Evolutionary conservation across 2,329 filamentous ascomycete species (phyloP).

Genomic region (Penicillium hesseltinei): DNA sequence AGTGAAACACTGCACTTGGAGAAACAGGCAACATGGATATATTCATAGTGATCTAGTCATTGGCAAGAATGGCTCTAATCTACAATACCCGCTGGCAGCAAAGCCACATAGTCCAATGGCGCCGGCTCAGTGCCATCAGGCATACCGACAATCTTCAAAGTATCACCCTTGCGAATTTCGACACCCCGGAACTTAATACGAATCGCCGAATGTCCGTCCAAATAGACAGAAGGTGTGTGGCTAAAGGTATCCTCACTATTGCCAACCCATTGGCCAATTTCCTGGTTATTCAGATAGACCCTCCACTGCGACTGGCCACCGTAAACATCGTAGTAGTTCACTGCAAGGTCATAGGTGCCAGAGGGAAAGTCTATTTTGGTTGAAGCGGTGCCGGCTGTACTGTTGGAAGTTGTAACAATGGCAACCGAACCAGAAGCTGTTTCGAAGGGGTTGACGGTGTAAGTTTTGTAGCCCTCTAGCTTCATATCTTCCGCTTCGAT

Average conservation of each 20-base stretch:
- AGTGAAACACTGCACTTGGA: neutral
- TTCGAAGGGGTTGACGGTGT: conserved; percentile 58
- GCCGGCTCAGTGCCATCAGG: conserved; percentile 63
- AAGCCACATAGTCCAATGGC: conserved; percentile 64
- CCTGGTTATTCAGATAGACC: conserved; percentile 53
- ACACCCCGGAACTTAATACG: conserved; percentile 59
- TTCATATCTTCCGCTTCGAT: conserved; percentile 68
- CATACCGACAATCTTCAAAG: conserved; percentile 55
- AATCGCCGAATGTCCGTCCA: conserved; percentile 66
- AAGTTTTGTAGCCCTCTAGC: conserved; percentile 56
- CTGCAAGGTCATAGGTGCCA: conserved; percentile 61
- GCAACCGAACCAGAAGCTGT: conserved; percentile 56
- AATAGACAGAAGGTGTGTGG: conserved; percentile 56
- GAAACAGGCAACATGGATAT: neutral
- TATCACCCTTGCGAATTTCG: conserved; percentile 51
- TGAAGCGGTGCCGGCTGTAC: conserved; percentile 50
- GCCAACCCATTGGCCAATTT: conserved; percentile 59
- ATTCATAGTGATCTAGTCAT: neutral
- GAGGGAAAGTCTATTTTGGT: conserved; percentile 49
- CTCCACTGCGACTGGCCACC: conserved; percentile 58
- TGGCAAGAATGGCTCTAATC: conserved; percentile 43
- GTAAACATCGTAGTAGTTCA: conserved; percentile 66
- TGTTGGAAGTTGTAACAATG: conserved; percentile 57
- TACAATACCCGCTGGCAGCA: conserved; percentile 58
- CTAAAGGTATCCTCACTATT: conserved; percentile 60